phyloP scores from a whole-genome alignment of 1,284 basidiomycete genomes.

The Peniophora sp. region DNA sequence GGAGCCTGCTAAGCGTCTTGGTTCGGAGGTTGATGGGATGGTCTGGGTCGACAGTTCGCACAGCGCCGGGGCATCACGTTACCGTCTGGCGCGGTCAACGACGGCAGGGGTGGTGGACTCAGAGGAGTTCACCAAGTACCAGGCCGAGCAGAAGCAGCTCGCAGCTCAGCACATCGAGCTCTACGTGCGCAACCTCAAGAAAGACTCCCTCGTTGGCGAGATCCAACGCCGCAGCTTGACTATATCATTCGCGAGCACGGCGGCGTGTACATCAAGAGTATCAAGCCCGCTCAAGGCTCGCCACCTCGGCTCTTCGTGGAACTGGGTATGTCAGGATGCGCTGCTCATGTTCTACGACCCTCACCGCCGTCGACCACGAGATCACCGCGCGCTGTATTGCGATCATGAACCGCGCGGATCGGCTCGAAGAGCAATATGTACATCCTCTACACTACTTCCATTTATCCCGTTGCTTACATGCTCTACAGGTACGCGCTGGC shows the following conservation, averaged over 20 bases:
- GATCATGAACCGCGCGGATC: conserved; percentile 94
- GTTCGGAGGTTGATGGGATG: conserved; percentile 89
- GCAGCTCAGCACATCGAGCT: conserved; percentile 91
- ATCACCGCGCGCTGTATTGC: conserved; percentile 93
- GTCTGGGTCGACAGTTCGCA: conserved; percentile 71
- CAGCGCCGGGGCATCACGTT: conserved; percentile 69
- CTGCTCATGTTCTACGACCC: conserved; percentile 92
- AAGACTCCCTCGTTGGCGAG: conserved; percentile 88
- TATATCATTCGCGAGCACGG: conserved; percentile 86
- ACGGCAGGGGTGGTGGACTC: conserved; percentile 64
- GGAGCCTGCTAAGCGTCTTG: conserved; percentile 92
- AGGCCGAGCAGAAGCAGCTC: conserved; percentile 87
- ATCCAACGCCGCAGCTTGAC: conserved; percentile 64
- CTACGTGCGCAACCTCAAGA: conserved; percentile 92
- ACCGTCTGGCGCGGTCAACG: conserved; percentile 53
- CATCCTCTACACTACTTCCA: too few relatives aligned
- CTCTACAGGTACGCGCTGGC: conserved; percentile 65
- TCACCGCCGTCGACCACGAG: conserved; percentile 88
- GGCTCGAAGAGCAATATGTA: conserved; percentile 75
- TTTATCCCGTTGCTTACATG: too few relatives aligned
- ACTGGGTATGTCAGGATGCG: conserved; percentile 97
- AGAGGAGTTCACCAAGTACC: conserved; percentile 97
- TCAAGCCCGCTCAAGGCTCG: conserved; percentile 89
- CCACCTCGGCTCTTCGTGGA: conserved; percentile 55
- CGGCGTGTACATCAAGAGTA: conserved; percentile 89